phyloP scores from a whole-genome alignment of 345 rosid genomes.

The Brassica napus region Da-Ae NC_063434.1:26261001-26261500 shows the following conservation, averaged over 20 bases:
- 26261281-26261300: slow-evolving; percentile 60
- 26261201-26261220: slow-evolving; percentile 67
- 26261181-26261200: slow-evolving; percentile 85
- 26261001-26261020: too few relatives aligned
- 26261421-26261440: slow-evolving; percentile 33
- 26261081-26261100: slow-evolving; percentile 79
- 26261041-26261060: background rate
- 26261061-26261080: background rate
- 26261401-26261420: slow-evolving; percentile 42
- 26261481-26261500: slow-evolving; percentile 91
- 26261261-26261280: slow-evolving; percentile 80
- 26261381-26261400: slow-evolving; percentile 74
- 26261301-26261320: slow-evolving; percentile 56
- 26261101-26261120: slow-evolving; percentile 79
- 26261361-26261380: slow-evolving; percentile 43
- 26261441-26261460: slow-evolving; percentile 54
- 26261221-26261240: slow-evolving; percentile 69
- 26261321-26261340: slow-evolving; percentile 43
- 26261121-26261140: slow-evolving; percentile 72
- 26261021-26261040: too few relatives aligned
- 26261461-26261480: slow-evolving; percentile 62
- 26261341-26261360: slow-evolving; percentile 15
- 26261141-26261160: slow-evolving; percentile 80
- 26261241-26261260: slow-evolving; percentile 68
- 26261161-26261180: slow-evolving; percentile 83